phyloP scores from a whole-genome alignment of 176 grass and related monocot species.

The Pontederia crassipes region DNA sequence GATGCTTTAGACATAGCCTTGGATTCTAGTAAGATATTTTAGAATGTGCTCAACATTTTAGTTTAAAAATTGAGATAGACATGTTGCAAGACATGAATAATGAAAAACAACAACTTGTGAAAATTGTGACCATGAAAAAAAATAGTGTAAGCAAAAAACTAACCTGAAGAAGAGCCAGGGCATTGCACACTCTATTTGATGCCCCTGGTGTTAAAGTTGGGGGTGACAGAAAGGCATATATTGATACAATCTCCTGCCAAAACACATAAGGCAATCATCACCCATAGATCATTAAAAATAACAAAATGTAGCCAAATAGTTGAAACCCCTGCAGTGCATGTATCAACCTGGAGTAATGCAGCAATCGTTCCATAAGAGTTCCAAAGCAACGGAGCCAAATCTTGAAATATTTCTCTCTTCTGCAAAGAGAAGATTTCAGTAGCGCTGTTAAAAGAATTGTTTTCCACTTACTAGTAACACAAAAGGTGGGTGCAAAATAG shows the following conservation, averaged over 20 bases:
- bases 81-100: too few relatives aligned
- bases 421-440: constrained; percentile 3
- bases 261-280: neutral
- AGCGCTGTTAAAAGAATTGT: neutral
- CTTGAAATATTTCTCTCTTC: constrained; percentile 22
- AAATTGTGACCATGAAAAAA: too few relatives aligned
- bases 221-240: constrained; percentile 7
- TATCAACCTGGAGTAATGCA: constrained; percentile 17
- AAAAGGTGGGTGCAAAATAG: too few relatives aligned
- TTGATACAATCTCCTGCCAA: constrained; percentile 12
- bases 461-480: too few relatives aligned
- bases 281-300: too few relatives aligned
- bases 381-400: constrained; percentile 22
- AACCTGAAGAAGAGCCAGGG: constrained; percentile 14
- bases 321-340: neutral
- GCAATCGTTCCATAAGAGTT: constrained; percentile 15
- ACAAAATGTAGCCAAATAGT: too few relatives aligned
- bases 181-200: constrained; percentile 14
- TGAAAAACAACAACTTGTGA: too few relatives aligned
- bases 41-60: too few relatives aligned
- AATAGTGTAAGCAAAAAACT: neutral
- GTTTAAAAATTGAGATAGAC: too few relatives aligned
- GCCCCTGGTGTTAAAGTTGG: neutral
- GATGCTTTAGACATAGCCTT: too few relatives aligned
- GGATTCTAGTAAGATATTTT: too few relatives aligned